Percentiles rank a stretch among this genome's conserved stretches.
These are phyloP conservation scores for Botryotinia convoluta DNA, from an alignment of 2,329 filamentous ascomycete species.

Conservation along the genomic window DNA sequence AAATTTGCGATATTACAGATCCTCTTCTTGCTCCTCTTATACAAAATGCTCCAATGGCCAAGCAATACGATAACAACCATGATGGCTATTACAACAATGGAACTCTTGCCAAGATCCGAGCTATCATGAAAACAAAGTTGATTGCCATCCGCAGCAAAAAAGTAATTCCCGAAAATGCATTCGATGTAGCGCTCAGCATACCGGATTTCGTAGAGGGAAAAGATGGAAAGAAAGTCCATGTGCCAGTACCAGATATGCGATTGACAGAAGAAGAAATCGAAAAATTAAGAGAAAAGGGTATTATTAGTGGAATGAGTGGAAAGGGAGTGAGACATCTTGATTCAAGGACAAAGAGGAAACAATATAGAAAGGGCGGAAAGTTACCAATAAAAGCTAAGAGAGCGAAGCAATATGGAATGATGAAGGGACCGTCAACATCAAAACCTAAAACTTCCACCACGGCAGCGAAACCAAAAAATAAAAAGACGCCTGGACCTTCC, in stretches of 20 bases:
- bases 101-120: constrained; percentile 77
- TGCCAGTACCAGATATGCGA: constrained; percentile 35
- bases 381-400: constrained; percentile 4
- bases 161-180: constrained; percentile 48
- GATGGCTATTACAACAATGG: constrained; percentile 87
- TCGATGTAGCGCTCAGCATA: constrained; percentile 44
- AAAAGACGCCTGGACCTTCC: neutral
- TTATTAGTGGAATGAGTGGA: constrained; percentile 16
- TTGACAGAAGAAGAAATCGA: constrained; percentile 31
- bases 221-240: constrained; percentile 26
- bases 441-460: neutral
- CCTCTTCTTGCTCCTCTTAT: constrained; percentile 68
- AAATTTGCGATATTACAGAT: constrained; percentile 88
- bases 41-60: constrained; percentile 57
- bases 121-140: constrained; percentile 86
- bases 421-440: constrained; percentile 17
- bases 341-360: constrained; percentile 23
- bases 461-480: constrained; percentile 1
- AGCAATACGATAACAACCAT: constrained; percentile 55
- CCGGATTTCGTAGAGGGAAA: constrained; percentile 34
- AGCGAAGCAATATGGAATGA: constrained; percentile 13
- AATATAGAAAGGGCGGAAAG: constrained; percentile 12
- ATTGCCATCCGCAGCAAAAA: constrained; percentile 60
- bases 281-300: constrained; percentile 22
- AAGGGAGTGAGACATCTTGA: constrained; percentile 23